Evolutionary conservation across 495 filamentous ascomycete species (phyloP), one percentile per base, ranked within the genome.

Genomic region (Annulohypoxylon nitens): DNA sequence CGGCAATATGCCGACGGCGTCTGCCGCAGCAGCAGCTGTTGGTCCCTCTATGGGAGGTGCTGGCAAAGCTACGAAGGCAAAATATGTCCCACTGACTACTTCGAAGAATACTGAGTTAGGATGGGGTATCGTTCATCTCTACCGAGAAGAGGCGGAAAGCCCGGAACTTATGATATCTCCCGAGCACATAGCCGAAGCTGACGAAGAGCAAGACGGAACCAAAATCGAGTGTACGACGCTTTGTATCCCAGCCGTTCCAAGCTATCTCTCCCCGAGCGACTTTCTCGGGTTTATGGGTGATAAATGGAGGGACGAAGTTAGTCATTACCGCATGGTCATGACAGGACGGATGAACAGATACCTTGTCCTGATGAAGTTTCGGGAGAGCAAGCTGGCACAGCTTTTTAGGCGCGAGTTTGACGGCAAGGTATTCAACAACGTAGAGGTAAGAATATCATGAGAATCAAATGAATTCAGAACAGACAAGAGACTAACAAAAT

Each of bases 291-390:
- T 96, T 74, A 89, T 98, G 37, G 96, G 96, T 1, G 93, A 98
- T 80, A 90, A 90, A 77, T 97, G 94, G 73, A 88, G 93, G 79
- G 91, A 93, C 67, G 86, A 93, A 62, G 93, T 98, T 68, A 97
- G 92, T 74, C 97, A 99, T 83, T 97, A 97, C 76, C 86, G 96
- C 45, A 97, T 99, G 91, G 92, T 99, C 55, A 89, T 93, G 84
- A 98, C 96, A 3, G 91, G 91, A 57, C 85, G 92, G 61, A 89
- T 92, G 75, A 98, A 95, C 79, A 89, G 95, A 76, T 99, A 98
- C 83, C 93, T 99, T 89, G 96, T 97, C 53, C 85, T 99, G 65
- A 95, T 99, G 92, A 98, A 97, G 83, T 98, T 98, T 79, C 84
- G 93, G 54, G 90, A 90, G 73, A 86, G 87, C 48, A 87, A 86